These are phyloP conservation scores for Chenopodium suecicum DNA, from an alignment of 148 eudicot genomes.

Conservation along the genomic window DNA sequence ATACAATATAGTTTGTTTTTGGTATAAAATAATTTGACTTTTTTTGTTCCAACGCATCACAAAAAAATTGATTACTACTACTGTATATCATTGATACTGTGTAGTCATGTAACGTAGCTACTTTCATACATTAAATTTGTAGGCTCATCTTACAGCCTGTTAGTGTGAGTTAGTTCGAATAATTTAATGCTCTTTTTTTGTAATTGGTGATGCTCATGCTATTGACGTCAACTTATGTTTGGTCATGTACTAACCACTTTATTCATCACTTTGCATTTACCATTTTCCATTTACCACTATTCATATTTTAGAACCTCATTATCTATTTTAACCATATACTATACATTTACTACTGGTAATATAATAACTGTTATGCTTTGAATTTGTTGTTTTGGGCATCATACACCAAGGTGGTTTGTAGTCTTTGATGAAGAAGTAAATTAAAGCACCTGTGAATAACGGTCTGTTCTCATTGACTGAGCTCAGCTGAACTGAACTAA, in stretches of 20 bases:
- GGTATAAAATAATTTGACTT: not conserved
- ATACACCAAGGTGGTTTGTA: not conserved
- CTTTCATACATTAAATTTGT: slow-evolving; percentile 14
- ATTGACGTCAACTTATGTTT: not conserved
- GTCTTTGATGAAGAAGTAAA: no score
- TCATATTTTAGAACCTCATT: not conserved
- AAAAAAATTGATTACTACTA: no score
- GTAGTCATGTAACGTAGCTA: not conserved
- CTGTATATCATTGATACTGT: not conserved
- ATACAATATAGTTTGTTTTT: no score
- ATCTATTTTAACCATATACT: not conserved
- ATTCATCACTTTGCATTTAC: not conserved
- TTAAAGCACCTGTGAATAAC: no score
- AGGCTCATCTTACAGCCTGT: slow-evolving; percentile 27
- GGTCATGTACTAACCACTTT: slow-evolving; percentile 6
- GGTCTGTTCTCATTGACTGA: no score
- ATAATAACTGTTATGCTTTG: not conserved
- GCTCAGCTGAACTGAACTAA: no score
- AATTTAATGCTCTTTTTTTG: slow-evolving; percentile 15
- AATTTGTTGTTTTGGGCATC: not conserved
- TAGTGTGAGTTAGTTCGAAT: slow-evolving; percentile 13
- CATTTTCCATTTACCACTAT: no score
- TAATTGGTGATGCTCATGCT: not conserved
- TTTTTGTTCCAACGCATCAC: slow-evolving; percentile 3
- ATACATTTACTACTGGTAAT: not conserved